Conservation (phyloP, 805 yeast genomes). For the Nakazawaea holstii region DNA sequence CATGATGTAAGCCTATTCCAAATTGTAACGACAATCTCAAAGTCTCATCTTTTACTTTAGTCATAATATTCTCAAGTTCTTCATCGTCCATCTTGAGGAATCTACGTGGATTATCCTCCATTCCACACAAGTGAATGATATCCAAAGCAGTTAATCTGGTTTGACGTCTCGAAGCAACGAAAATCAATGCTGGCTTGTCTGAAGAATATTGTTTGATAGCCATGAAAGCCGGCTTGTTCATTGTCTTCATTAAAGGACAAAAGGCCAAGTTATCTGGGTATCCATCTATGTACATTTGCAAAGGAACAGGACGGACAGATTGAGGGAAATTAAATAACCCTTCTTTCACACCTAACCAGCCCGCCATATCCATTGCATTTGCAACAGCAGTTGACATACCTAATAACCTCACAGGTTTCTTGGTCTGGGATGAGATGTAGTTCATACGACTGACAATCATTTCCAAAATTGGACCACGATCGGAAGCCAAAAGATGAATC, state of each 20-base stretch:
- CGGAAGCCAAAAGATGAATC: conserved; percentile 77
- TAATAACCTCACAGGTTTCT: conserved; percentile 55
- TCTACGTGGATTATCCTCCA: conserved; percentile 70
- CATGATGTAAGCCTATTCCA: conserved; percentile 80
- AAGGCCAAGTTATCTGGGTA: conserved; percentile 78
- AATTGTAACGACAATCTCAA: conserved; percentile 66
- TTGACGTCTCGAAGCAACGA: conserved; percentile 80
- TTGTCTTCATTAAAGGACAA: conserved; percentile 80
- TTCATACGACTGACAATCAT: conserved; percentile 89
- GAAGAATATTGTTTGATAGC: conserved; percentile 93
- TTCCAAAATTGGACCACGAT: conserved; percentile 81
- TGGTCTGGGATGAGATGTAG: conserved; percentile 56
- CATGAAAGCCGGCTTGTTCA: conserved; percentile 87
- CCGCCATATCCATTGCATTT: conserved; percentile 81
- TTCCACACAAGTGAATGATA: conserved; percentile 70
- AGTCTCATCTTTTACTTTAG: conserved; percentile 76
- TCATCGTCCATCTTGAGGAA: conserved; percentile 61
- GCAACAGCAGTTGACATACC: conserved; percentile 87
- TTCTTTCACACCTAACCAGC: conserved; percentile 71
- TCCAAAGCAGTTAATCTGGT: conserved; percentile 78
- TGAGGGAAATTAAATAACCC: conserved; percentile 79
- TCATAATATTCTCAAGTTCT: conserved; percentile 48
- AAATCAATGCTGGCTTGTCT: conserved; percentile 73
- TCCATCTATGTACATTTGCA: conserved; percentile 84
- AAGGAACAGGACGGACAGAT: conserved; percentile 80